phyloP scores from a whole-genome alignment of 1,284 basidiomycete genomes.

The Leccinum pachyderme region DNA sequence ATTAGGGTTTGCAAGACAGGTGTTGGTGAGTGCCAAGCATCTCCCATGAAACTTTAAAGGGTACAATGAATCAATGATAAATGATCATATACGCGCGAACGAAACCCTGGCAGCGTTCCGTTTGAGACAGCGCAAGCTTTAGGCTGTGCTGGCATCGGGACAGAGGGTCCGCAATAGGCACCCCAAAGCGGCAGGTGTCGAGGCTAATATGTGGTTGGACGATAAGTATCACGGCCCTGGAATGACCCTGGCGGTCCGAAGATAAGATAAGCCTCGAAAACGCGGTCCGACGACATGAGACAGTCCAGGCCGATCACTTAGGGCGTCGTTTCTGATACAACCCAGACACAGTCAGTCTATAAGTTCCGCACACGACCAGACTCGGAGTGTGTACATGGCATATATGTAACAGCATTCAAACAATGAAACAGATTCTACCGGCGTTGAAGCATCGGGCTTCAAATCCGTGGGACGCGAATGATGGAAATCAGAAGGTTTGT shows the following conservation, averaged over 20 bases:
- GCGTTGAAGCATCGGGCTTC: neutral
- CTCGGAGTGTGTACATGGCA: neutral
- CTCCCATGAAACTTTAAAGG: neutral
- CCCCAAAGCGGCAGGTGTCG: neutral
- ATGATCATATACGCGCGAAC: neutral
- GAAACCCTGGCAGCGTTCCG: neutral
- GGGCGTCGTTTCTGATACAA: too few species aligned
- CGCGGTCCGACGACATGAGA: neutral
- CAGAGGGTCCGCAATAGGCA: neutral
- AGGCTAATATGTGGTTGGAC: neutral
- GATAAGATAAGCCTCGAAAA: neutral
- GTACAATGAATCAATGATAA: neutral
- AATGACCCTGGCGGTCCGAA: neutral
- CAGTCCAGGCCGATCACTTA: neutral
- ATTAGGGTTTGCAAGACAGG: neutral
- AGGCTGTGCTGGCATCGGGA: too few species aligned
- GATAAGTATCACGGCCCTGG: neutral
- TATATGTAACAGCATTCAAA: neutral
- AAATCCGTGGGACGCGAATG: slow-evolving; percentile 11
- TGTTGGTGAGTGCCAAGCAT: neutral
- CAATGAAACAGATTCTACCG: neutral
- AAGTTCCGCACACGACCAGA: neutral
- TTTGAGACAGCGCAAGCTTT: neutral
- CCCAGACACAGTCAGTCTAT: neutral
- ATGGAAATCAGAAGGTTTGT: slow-evolving; percentile 10